Base-by-base conservation (phyloP, 2,329 filamentous ascomycete genomes). In the Alternaria alternata region DNA sequence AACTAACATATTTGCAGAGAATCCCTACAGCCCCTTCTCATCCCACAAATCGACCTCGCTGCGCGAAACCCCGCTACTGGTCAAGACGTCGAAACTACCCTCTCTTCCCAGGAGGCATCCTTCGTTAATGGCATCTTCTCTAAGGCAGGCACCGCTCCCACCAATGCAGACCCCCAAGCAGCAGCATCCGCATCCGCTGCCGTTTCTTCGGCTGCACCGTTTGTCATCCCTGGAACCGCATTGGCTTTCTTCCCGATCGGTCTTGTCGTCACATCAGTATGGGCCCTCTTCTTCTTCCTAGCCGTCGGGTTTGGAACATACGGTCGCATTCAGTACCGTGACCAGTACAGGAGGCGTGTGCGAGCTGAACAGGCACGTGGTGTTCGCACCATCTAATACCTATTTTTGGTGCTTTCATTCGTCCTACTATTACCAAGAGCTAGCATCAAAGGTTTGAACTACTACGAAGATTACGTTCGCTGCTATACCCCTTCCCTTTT, bases 71-170 rank as follows among this genome's bases (percentile, higher is more conserved):
- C 81, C 28, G 75, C 51, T 7, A 65, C 78, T 14, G 87, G 87
- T 62, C 73, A 81, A 68, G 76, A 79, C 1, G 82, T 91, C 59
- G 84, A 80, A 69, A 89, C 89, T 51, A 88, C 86, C 34, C 86
- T 93, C 51, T 89, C 89, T 9, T 85, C 87, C 61, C 88, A 89
- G 76, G 88, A 92, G 75, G 89, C 90, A 16, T 85, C 86, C 7
- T 93, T 93, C 68, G 85, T 92, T 39, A 86, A 85, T 14, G 91
- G 91, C 52, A 85, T 91, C 68, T 93, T 93, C 78, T 86, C 89
- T 54, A 79, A 84, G 51, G 80, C 85, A 56, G 80, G 86, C 14
- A 61, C 30, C 9, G 63, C 84, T 70, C 76, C 84, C 70, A 88
- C 86, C 59, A 71, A 69, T 32, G 70, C 67, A 51, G 68, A 73